phyloP scores from a whole-genome alignment of 2,329 filamentous ascomycete genomes.

The Nannizziopsis arthrosporioides region DNA sequence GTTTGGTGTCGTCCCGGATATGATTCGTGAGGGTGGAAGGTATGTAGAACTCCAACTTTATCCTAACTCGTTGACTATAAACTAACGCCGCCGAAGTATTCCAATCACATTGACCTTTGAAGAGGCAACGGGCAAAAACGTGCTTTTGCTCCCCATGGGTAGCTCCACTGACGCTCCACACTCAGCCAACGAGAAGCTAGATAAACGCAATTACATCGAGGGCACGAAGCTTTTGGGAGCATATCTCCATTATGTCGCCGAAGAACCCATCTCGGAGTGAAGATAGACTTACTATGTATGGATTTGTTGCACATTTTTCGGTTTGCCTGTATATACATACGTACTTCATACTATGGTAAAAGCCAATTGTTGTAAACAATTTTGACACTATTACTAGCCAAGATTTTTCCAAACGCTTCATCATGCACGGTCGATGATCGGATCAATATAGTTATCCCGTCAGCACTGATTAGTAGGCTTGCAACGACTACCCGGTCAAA shows the following conservation, averaged over 20 bases:
- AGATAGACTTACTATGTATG: no score
- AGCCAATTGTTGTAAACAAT: no score
- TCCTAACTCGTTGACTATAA: not conserved
- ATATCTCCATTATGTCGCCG: slow-evolving; percentile 90
- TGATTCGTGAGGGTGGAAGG: slow-evolving; percentile 91
- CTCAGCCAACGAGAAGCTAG: slow-evolving; percentile 96
- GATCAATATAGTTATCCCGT: no score
- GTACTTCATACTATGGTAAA: no score
- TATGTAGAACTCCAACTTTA: slow-evolving; percentile 30
- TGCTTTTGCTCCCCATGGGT: slow-evolving; percentile 89
- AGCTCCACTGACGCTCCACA: slow-evolving; percentile 93
- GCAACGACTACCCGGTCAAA: no score
- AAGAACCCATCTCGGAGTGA: slow-evolving; percentile 49
- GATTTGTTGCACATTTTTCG: no score
- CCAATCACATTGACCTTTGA: slow-evolving; percentile 96
- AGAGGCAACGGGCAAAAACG: slow-evolving; percentile 95
- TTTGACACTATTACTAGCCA: no score
- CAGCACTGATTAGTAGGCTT: no score
- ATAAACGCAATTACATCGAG: slow-evolving; percentile 95
- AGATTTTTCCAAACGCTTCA: no score
- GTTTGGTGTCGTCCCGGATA: slow-evolving; percentile 84
- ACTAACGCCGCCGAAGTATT: slow-evolving; percentile 50
- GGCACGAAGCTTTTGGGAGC: slow-evolving; percentile 90
- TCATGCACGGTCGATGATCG: no score
- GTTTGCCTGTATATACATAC: no score